These are phyloP conservation scores for Saccharomyces hybrid DNA, from an alignment of 1,139 yeast species.

Conservation along the genomic window DNA sequence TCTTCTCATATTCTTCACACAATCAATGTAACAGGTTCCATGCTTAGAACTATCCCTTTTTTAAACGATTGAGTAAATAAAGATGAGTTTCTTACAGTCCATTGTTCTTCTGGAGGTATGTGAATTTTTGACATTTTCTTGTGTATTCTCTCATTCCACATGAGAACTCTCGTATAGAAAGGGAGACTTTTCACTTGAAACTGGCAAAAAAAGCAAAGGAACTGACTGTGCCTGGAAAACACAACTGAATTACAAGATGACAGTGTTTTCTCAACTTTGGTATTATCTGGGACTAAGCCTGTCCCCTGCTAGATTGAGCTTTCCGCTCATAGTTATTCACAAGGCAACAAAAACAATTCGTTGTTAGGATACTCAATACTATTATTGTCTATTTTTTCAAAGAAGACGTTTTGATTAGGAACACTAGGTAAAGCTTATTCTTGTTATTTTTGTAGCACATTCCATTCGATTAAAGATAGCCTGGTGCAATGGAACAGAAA, in stretches of 20 bases:
- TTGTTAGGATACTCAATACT: neutral
- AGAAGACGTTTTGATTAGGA: neutral
- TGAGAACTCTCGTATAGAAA: neutral
- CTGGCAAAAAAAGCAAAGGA: slow-evolving; percentile 18
- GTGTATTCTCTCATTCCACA: neutral
- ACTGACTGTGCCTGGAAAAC: slow-evolving; percentile 4
- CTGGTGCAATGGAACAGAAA: slow-evolving; percentile 9
- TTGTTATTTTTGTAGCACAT: neutral
- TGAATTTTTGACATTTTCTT: neutral
- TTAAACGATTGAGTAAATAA: neutral
- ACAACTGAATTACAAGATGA: neutral
- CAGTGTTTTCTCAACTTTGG: neutral
- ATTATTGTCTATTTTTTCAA: neutral
- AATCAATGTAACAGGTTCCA: neutral
- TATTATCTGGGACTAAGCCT: neutral
- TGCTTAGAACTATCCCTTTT: neutral
- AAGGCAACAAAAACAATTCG: neutral
- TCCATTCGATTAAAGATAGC: neutral
- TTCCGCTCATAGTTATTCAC: neutral
- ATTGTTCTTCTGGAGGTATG: neutral
- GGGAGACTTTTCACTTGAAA: slow-evolving; percentile 9
- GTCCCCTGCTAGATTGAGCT: neutral
- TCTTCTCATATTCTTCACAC: too few relatives aligned
- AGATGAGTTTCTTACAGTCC: too few relatives aligned
- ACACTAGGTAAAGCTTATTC: neutral